Evolutionary conservation across 495 filamentous ascomycete species (phyloP), one percentile per base, ranked within the genome.

Genomic region (Penicillium salamii): DNA sequence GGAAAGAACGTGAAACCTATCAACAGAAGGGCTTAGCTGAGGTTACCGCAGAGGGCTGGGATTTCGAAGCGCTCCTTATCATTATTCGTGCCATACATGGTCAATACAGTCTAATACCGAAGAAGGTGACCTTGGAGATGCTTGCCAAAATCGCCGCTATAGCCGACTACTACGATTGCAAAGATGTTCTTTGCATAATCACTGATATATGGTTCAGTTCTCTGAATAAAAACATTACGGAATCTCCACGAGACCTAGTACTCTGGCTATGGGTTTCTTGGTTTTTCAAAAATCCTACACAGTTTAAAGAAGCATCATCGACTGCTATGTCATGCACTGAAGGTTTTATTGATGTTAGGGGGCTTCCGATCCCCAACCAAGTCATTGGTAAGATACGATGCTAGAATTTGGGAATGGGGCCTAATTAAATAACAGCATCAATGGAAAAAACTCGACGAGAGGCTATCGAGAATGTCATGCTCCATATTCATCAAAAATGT

Each of bases 21-120:
- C 54, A 61, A 11, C 43, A 67, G 3, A 66, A 76, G 46, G 71
- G 76, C 3, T 68, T 62, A n/a, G 62, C 75, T 11, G 63, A 77
- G 32, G 52, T 80, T 19, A 52, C 57, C 24, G 54, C 74, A 19
- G 57, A 61, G 0, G 42, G 54, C 21, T 70, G 61, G 56, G 70
- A 80, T 47, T 50, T 65, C 41, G 58, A 68, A 6, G 77, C 77
- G 0, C 50, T 81, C 19, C 53, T 68, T 31, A 72, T 76, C 42
- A 38, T 82, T 6, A 54, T 85, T 46, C 69, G 76, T 19, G 66
- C 76, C 13, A 67, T 84, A 15, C 80, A 86, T 61, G 53, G 68
- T 34, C 68, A 68, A 8, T 69, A 62, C 12, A 40, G 63, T 17
- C 45, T 65, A 5, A 59, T 84, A n/a, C 77, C 78, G 0, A 41